Evolutionary conservation across 495 filamentous ascomycete genomes (phyloP).

Genomic region (Trichoderma erinaceum): DNA sequence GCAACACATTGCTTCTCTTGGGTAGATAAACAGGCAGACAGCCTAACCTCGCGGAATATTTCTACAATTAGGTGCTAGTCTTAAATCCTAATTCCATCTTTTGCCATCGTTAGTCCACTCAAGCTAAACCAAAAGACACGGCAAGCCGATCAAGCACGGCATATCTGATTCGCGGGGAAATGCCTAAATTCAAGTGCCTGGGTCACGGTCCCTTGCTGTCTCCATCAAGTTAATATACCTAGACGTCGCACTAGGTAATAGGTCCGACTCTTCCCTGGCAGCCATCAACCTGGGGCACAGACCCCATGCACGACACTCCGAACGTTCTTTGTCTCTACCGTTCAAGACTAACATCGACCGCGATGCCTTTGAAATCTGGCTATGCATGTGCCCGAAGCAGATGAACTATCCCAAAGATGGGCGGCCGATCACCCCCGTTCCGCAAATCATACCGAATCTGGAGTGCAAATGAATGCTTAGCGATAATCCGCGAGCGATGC

Average conservation of each 20-base stretch:
- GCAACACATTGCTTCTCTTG: neutral
- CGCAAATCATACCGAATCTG: neutral
- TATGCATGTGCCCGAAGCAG: neutral
- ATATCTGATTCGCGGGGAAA: slow-evolving; percentile 4
- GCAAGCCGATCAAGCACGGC: neutral
- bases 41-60: too few relatives aligned
- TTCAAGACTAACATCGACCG: neutral
- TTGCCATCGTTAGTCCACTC: neutral
- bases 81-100: neutral
- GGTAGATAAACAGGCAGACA: too few relatives aligned
- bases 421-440: slow-evolving; percentile 4
- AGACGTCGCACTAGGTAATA: slow-evolving; percentile 10
- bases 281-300: neutral
- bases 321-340: neutral
- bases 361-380: neutral
- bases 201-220: neutral
- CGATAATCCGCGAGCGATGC: slow-evolving; percentile 13
- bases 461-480: neutral
- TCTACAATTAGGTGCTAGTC: too few relatives aligned
- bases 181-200: neutral
- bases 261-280: slow-evolving; percentile 3
- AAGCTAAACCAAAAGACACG: neutral
- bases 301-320: neutral
- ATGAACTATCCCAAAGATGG: neutral
- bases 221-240: slow-evolving; percentile 9